Evolutionary conservation across 2,329 filamentous ascomycete genomes (phyloP).

Genomic region (Neobulgaria alba): DNA sequence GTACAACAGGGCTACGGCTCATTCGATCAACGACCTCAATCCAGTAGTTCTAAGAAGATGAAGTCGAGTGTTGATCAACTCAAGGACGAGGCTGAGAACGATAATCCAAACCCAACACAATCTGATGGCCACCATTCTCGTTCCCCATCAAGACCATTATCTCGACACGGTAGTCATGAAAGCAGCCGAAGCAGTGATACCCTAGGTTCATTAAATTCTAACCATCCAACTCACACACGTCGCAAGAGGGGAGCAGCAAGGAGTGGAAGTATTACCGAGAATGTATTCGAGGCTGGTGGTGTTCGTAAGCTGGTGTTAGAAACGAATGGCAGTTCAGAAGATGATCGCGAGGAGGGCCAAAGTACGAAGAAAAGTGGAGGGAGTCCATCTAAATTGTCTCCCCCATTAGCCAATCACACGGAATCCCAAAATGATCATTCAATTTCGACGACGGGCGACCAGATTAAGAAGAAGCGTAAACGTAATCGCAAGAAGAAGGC

Average conservation of each 20-base stretch:
- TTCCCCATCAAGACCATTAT: background rate
- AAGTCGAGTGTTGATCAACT: background rate
- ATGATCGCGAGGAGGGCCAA: slow-evolving; percentile 8
- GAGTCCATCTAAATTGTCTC: background rate
- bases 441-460: slow-evolving; percentile 9
- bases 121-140: background rate
- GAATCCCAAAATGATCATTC: background rate
- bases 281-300: slow-evolving; percentile 64
- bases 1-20: slow-evolving; percentile 47
- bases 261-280: slow-evolving; percentile 72
- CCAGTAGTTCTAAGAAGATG: background rate
- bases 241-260: slow-evolving; percentile 43
- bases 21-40: background rate
- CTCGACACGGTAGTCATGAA: slow-evolving; percentile 16
- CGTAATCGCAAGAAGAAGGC: slow-evolving; percentile 23
- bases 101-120: background rate
- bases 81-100: slow-evolving; percentile 1
- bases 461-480: slow-evolving; percentile 24
- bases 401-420: background rate
- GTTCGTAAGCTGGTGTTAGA: slow-evolving; percentile 70
- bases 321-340: slow-evolving; percentile 41
- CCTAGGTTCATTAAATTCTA: slow-evolving; percentile 22
- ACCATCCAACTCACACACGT: slow-evolving; percentile 21
- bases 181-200: slow-evolving; percentile 25
- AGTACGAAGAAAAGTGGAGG: background rate